Percentiles rank a stretch among this genome's conserved stretches.
phyloP scores from a whole-genome alignment of 202 grass and related monocot species.

The Zoysia matrella region DNA sequence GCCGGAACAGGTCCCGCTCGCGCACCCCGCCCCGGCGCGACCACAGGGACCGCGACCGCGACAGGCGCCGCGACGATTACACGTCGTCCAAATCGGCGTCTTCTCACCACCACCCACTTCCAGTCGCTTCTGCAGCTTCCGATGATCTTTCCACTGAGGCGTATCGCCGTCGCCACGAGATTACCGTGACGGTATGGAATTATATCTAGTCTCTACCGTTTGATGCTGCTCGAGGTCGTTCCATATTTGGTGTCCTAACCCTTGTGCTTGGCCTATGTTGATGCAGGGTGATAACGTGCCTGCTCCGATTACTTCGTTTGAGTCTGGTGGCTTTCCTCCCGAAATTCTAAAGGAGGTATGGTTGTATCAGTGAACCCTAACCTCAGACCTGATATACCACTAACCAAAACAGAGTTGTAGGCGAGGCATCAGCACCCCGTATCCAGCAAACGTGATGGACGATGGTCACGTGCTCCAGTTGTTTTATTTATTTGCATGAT shows the following conservation, averaged over 20 bases:
- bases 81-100: conserved; percentile 41
- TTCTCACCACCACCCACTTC: conserved; percentile 47
- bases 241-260: conserved; percentile 24
- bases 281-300: conserved; percentile 79
- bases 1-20: conserved; percentile 37
- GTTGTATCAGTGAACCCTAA: conserved; percentile 27
- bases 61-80: conserved; percentile 56
- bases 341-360: conserved; percentile 97
- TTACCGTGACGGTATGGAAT: conserved; percentile 76
- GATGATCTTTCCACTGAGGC: conserved; percentile 64
- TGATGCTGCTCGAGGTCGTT: conserved; percentile 11
- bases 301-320: conserved; percentile 40
- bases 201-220: not conserved
- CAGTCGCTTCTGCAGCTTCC: conserved; percentile 29
- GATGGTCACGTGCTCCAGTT: conserved; percentile 19
- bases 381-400: conserved; percentile 39
- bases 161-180: conserved; percentile 86
- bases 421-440: conserved; percentile 28
- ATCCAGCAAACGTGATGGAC: not conserved
- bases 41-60: not conserved
- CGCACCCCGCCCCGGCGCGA: conserved; percentile 55
- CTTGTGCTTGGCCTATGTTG: conserved; percentile 21
- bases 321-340: conserved; percentile 63
- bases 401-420: conserved; percentile 44
- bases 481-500: conserved; percentile 49